These are phyloP conservation scores for Rhododendron griersonianum DNA, from an alignment of 148 eudicot species.

Conservation along the genomic window DNA sequence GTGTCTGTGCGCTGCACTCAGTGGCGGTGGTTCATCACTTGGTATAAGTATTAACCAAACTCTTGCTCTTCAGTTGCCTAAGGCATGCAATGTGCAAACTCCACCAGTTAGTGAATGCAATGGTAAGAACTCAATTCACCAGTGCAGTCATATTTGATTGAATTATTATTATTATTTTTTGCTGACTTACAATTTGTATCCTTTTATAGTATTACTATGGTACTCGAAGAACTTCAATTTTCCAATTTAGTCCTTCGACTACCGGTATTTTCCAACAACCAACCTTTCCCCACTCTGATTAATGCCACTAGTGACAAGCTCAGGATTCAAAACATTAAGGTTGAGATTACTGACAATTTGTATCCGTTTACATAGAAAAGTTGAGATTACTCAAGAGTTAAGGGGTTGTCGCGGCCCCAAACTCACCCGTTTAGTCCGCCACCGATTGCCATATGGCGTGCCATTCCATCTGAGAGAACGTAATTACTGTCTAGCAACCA, in stretches of 20 bases:
- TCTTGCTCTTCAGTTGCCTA: constrained; percentile 8
- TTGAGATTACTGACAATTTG: too few species aligned
- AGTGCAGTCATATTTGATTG: not conserved
- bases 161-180: not conserved
- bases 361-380: too few species aligned
- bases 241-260: not conserved
- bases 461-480: not conserved
- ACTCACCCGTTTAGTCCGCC: too few species aligned
- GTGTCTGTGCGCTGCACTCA: constrained; percentile 5
- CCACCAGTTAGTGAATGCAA: constrained; percentile 12
- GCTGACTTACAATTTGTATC: not conserved
- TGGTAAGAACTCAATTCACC: constrained; percentile 3
- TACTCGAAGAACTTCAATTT: not conserved
- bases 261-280: not conserved
- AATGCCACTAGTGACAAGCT: not conserved
- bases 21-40: constrained; percentile 1
- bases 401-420: not conserved
- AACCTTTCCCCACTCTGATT: not conserved
- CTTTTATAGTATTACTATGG: too few species aligned
- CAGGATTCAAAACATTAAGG: not conserved
- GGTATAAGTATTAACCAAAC: constrained; percentile 1
- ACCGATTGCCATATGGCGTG: not conserved
- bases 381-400: too few species aligned
- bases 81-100: constrained; percentile 15
- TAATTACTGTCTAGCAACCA: too few species aligned